These are phyloP conservation scores for Beauveria rudraprayagi DNA, from an alignment of 2,329 filamentous ascomycete genomes.

Conservation along the genomic window DNA sequence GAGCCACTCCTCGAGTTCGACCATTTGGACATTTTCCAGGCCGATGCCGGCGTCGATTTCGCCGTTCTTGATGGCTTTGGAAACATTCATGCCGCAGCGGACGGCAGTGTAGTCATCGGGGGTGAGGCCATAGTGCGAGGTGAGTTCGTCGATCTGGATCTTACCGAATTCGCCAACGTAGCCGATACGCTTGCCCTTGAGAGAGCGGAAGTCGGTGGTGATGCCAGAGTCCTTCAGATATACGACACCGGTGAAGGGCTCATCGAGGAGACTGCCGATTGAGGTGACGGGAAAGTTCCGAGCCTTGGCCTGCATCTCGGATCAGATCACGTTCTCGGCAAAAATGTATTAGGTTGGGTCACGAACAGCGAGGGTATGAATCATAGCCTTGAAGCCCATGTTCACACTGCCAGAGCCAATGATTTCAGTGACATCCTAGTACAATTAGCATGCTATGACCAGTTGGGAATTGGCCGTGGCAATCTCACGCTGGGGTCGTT, in stretches of 20 bases:
- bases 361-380: conserved; percentile 62
- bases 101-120: conserved; percentile 67
- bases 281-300: conserved; percentile 65
- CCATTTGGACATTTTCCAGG: conserved; percentile 77
- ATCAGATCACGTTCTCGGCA: conserved; percentile 2
- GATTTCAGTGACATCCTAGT: conserved; percentile 72
- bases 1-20: conserved; percentile 73
- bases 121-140: conserved; percentile 67
- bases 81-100: conserved; percentile 75
- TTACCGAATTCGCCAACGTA: conserved; percentile 77
- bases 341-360: not conserved
- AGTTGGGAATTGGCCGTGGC: fast-evolving
- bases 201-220: conserved; percentile 64
- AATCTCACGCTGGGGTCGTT: conserved; percentile 62
- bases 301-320: conserved; percentile 53
- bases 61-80: conserved; percentile 65
- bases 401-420: conserved; percentile 70
- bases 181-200: conserved; percentile 70
- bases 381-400: conserved; percentile 78
- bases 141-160: conserved; percentile 78
- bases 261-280: conserved; percentile 67
- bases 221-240: conserved; percentile 70
- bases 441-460: not conserved
- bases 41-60: conserved; percentile 68
- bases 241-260: conserved; percentile 72